Evolutionary conservation across 306 rosid species (phyloP).

Genomic region (Cicer cuneatum): DNA sequence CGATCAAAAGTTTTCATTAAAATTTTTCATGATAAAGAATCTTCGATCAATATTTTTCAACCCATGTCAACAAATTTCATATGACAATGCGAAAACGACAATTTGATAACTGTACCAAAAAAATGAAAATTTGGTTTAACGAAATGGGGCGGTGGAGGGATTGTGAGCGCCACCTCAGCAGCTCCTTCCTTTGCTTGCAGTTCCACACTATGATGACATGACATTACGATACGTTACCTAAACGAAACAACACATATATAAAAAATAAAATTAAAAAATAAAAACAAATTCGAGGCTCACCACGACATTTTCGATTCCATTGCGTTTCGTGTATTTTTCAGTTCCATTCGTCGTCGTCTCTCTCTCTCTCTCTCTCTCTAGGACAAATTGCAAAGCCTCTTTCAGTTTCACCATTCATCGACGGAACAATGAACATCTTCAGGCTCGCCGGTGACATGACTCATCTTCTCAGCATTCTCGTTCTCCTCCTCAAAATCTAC

Average conservation of each 20-base stretch:
- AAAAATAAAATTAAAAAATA: background rate
- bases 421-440: conserved; percentile 78
- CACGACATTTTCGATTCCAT: conserved; percentile 7
- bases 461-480: conserved; percentile 84
- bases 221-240: background rate
- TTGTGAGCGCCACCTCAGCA: conserved; percentile 37
- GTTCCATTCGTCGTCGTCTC: background rate
- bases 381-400: conserved; percentile 45
- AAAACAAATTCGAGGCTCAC: background rate
- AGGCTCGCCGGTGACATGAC: conserved; percentile 96
- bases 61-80: background rate
- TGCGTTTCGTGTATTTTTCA: conserved; percentile 20
- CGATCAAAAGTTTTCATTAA: too few relatives aligned
- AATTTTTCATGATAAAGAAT: too few relatives aligned
- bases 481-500: conserved; percentile 93
- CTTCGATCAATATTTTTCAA: too few relatives aligned
- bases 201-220: conserved; percentile 10
- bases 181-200: conserved; percentile 7
- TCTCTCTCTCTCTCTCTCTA: conserved; percentile 35
- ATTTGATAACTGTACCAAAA: background rate
- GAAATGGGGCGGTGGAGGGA: conserved; percentile 10
- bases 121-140: background rate
- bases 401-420: background rate
- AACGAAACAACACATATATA: background rate
- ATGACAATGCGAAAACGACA: background rate